These are phyloP conservation scores for Tripterygium wilfordii DNA, from an alignment of 177 flowering plant species.

Conservation along the genomic window DNA sequence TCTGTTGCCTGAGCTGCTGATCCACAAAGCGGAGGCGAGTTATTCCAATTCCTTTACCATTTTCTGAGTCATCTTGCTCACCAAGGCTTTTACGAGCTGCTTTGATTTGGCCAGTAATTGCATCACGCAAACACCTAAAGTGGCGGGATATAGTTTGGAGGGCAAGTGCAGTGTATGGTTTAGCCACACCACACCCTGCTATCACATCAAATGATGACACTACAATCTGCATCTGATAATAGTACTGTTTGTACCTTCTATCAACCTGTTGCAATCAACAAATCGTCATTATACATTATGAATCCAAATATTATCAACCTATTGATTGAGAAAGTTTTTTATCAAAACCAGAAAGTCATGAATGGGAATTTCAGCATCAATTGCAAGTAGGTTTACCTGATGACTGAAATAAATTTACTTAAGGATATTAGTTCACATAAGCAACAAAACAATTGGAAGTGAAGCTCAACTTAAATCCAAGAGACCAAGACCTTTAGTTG, in stretches of 20 bases:
- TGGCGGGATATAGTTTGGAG: constrained; percentile 92
- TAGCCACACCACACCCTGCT: constrained; percentile 85
- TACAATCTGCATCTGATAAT: constrained; percentile 92
- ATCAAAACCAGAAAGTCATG: too few species aligned
- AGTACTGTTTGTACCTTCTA: constrained; percentile 84
- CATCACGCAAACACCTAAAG: constrained; percentile 86
- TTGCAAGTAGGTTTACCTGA: too few species aligned
- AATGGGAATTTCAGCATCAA: too few species aligned
- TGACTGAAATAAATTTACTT: too few species aligned
- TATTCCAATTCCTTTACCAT: constrained; percentile 60
- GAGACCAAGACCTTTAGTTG: too few species aligned
- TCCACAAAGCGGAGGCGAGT: constrained; percentile 83
- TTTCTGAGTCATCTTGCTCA: constrained; percentile 52
- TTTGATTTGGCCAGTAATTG: constrained; percentile 60
- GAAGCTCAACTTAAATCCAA: too few species aligned
- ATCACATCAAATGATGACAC: constrained; percentile 83
- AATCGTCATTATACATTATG: constrained; percentile 1
- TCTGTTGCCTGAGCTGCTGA: constrained; percentile 85
- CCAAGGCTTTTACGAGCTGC: constrained; percentile 65
- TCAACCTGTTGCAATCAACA: constrained; percentile 53
- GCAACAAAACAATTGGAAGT: too few species aligned
- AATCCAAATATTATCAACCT: too few species aligned
- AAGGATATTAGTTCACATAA: too few species aligned
- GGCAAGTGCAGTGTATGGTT: constrained; percentile 86
- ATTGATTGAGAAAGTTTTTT: too few species aligned